phyloP scores from a whole-genome alignment of 2,329 filamentous ascomycete species.

The Bipolaris oryzae region DNA sequence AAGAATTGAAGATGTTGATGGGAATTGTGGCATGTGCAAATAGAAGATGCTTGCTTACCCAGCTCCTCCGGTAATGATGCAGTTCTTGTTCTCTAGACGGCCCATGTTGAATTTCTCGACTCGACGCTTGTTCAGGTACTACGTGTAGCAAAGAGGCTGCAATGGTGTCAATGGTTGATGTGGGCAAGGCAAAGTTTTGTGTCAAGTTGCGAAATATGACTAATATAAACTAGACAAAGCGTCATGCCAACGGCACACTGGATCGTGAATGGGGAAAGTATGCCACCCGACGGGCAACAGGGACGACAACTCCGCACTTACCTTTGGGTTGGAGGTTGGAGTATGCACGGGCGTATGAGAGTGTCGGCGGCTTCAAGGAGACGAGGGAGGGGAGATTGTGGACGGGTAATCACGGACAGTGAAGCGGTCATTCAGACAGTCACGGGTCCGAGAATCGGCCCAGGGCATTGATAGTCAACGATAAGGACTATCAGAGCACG shows the following conservation, averaged over 20 bases:
- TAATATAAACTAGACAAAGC: constrained; percentile 33
- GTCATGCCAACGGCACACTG: constrained; percentile 23
- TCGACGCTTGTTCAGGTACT: constrained; percentile 4
- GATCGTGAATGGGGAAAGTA: constrained; percentile 21
- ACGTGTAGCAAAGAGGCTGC: constrained; percentile 11
- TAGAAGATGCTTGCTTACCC: constrained; percentile 64
- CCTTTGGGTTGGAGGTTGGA: constrained; percentile 10
- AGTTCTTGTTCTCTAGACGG: constrained; percentile 69
- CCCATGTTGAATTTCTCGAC: constrained; percentile 46
- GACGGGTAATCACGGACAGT: constrained; percentile 24
- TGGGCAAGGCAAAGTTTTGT: constrained; percentile 30
- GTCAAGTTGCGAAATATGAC: constrained; percentile 33
- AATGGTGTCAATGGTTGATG: constrained; percentile 16
- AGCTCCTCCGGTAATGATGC: constrained; percentile 81
- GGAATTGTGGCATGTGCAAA: not conserved
- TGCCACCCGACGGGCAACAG: constrained; percentile 14
- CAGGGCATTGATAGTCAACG: constrained; percentile 33
- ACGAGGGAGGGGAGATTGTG: constrained; percentile 7
- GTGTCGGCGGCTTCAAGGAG: constrained; percentile 4
- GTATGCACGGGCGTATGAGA: constrained; percentile 8
- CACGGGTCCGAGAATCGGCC: constrained; percentile 41
- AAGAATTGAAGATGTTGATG: not conserved
- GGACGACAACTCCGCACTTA: constrained; percentile 14
- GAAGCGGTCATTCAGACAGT: constrained; percentile 9
- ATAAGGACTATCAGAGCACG: constrained; percentile 33